A percentile compares a stretch with the other conserved stretches of the same genome.
These are phyloP conservation scores for Quercus gilva DNA, from an alignment of 306 rosid genomes.

Conservation along the genomic window DNA sequence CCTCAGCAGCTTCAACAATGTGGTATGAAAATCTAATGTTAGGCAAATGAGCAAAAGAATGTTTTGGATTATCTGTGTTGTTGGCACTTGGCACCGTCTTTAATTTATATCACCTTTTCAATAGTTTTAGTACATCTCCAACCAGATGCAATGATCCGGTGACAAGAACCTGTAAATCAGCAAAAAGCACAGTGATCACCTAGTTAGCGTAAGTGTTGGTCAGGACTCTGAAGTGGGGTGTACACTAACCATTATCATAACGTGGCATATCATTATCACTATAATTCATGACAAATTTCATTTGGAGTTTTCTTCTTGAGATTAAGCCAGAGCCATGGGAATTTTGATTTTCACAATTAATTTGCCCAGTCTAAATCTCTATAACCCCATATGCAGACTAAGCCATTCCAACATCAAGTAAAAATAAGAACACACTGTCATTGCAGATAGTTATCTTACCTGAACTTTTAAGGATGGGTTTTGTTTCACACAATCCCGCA, in stretches of 20 bases:
- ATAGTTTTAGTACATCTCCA: conserved; percentile 48
- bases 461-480: conserved; percentile 63
- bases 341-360: too few species aligned
- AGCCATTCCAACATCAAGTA: not conserved
- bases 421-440: not conserved
- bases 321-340: too few species aligned
- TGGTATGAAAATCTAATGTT: not conserved
- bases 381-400: not conserved
- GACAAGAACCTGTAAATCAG: conserved; percentile 62
- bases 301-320: not conserved
- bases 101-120: conserved; percentile 33
- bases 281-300: not conserved
- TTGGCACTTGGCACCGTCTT: not conserved
- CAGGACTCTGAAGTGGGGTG: not conserved
- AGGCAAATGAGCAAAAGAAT: conserved; percentile 17
- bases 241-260: not conserved
- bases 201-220: not conserved
- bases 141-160: conserved; percentile 79
- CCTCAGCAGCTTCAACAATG: conserved; percentile 5
- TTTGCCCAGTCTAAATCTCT: too few species aligned
- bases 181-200: not conserved
- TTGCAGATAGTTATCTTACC: conserved; percentile 21
- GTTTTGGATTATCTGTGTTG: not conserved
- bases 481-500: conserved; percentile 60
- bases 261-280: not conserved